phyloP scores from a whole-genome alignment of 179 eudicot genomes.

The Nepenthes alata region DNA sequence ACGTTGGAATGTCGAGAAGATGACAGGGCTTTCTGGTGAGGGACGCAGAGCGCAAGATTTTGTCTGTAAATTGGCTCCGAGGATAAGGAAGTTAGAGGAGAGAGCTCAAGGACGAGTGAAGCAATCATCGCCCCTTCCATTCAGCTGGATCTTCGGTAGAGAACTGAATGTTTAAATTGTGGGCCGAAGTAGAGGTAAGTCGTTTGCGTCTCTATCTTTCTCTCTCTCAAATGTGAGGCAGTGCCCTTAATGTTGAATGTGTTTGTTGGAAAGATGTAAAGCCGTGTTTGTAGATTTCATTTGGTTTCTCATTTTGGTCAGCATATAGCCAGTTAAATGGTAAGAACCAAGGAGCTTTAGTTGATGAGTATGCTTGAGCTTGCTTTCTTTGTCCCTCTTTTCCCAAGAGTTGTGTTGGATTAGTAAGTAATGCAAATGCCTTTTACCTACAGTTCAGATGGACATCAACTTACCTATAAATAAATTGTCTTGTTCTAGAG shows the following conservation, averaged over 20 bases:
- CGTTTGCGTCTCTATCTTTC: background rate
- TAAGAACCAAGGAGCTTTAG: background rate
- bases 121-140: slow-evolving; percentile 24
- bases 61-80: slow-evolving; percentile 31
- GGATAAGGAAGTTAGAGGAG: slow-evolving; percentile 40
- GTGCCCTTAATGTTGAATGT: slow-evolving; percentile 4
- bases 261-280: slow-evolving; percentile 11
- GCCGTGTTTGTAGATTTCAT: slow-evolving; percentile 16
- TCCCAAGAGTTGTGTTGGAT: no score
- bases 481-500: no score
- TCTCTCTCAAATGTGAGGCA: background rate
- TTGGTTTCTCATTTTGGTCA: background rate
- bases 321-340: background rate
- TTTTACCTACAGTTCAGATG: no score
- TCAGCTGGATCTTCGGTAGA: slow-evolving; percentile 36
- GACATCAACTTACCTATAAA: no score
- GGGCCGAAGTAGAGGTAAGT: background rate
- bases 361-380: no score
- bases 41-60: slow-evolving; percentile 33
- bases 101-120: slow-evolving; percentile 35
- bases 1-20: slow-evolving; percentile 26
- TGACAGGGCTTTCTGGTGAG: slow-evolving; percentile 32
- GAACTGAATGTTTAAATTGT: slow-evolving; percentile 16
- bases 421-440: no score
- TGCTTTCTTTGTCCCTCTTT: no score